Evolutionary conservation across 1,284 basidiomycete species (phyloP), one percentile per base, ranked within the genome.

Genomic region (Ustilago trichophora): DNA sequence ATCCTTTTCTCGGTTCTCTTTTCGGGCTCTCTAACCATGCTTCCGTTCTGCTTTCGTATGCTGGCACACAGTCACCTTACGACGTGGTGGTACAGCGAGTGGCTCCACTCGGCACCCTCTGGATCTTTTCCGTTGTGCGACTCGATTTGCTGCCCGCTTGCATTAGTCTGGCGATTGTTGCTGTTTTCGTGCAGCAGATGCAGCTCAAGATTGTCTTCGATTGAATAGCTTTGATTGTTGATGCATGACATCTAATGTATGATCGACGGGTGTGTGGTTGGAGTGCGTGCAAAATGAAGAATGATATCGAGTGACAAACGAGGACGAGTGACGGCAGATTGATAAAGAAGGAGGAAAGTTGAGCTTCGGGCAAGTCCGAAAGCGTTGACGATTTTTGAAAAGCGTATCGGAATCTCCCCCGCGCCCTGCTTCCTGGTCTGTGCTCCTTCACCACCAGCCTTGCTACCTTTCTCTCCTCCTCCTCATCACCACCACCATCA

Each of bases 81-180:
- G 57, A 72, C n/a, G 44, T 68, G 22, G 74, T 81, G 10, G 72
- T 82, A 31, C 74, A 77, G n/a, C 75, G 73, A 16, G 73, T 75
- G 9, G 80, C 82, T 1, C 75, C 80, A 11, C 68, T 83, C 0
- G 82, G 82, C 31, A 78, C 80, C 1, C 69, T 83, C 16, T 83
- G 82, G 82, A 71, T 83, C 36, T 81, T 77, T 41, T 47, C 74
- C 10, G 71, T 82, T 8, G 79, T 82, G 16, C 71, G 76, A 32
- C 50, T 83, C 26, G 78, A 82, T 35, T 70, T 83, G 4, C 35
- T 68, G 4, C 68, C 65, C 7, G 78, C 75, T 1, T 48, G 75
- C 27, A 35, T 76, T 31, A 76, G 74, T 44, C 58, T 82, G n/a
- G 72, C 54, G 13, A 41, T 75, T n/a, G 69, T 76, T 11, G 69